These are phyloP conservation scores for Aschersonia sp. DNA, from an alignment of 2,329 filamentous ascomycete species.

Conservation along the genomic window DNA sequence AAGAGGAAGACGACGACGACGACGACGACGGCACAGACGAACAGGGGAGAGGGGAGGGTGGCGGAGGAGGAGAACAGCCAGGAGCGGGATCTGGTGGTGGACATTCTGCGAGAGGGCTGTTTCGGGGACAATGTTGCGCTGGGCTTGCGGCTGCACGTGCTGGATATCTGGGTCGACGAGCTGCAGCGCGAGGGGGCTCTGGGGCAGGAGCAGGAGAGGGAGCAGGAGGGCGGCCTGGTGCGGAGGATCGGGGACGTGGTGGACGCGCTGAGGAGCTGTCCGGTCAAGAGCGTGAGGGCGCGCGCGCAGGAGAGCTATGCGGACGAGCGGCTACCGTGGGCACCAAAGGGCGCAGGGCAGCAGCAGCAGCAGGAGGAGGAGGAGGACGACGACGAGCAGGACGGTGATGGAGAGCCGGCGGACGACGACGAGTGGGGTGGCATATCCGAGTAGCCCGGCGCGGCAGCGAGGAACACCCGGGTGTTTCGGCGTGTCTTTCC, in stretches of 20 bases:
- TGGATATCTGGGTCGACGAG: conserved; percentile 90
- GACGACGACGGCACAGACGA: no score
- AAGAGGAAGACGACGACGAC: no score
- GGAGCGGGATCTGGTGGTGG: conserved; percentile 8
- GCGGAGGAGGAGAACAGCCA: no score
- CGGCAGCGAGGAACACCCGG: no score
- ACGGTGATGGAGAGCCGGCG: conserved; percentile 35
- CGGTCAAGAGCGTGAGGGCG: conserved; percentile 56
- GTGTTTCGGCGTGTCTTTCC: no score
- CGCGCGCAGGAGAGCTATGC: conserved; percentile 55
- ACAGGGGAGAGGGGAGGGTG: no score
- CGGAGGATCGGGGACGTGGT: background rate
- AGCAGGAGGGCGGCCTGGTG: conserved; percentile 7
- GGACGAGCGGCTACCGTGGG: conserved; percentile 61
- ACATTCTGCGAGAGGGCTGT: conserved; percentile 14
- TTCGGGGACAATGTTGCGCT: conserved; percentile 47
- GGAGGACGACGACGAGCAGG: conserved; percentile 12
- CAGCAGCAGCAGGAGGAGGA: conserved; percentile 12
- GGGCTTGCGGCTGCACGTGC: conserved; percentile 70
- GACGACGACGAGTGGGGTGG: no score
- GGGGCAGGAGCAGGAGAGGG: background rate
- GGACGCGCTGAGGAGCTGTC: conserved; percentile 13
- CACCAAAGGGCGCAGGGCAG: conserved; percentile 16
- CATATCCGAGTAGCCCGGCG: no score
- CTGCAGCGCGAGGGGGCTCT: conserved; percentile 54